Conservation (phyloP, 2,329 filamentous ascomycete species). For the Fusarium acutatum region DNA sequence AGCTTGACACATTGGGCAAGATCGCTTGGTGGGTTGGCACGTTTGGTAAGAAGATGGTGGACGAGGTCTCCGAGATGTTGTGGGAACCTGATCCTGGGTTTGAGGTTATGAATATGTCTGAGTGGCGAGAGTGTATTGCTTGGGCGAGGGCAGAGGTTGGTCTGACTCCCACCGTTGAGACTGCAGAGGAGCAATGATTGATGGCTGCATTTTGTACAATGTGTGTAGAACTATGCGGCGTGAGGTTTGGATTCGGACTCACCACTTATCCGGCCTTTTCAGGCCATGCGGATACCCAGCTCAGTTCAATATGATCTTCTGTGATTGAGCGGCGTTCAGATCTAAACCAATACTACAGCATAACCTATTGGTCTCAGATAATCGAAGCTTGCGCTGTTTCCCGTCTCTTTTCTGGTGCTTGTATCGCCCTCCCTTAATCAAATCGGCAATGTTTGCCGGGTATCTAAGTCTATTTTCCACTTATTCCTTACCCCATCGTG, state of each 20-base stretch:
- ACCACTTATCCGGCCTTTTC: background rate
- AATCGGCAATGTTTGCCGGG: conserved; percentile 4
- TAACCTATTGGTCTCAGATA: background rate
- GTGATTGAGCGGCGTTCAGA: background rate
- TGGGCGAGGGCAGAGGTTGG: conserved; percentile 36
- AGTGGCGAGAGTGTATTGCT: conserved; percentile 29
- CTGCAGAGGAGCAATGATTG: background rate
- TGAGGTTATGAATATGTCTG: conserved; percentile 1
- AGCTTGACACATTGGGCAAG: conserved; percentile 40
- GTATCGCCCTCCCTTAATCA: background rate
- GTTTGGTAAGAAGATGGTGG: conserved; percentile 34
- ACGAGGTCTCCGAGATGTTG: conserved; percentile 29
- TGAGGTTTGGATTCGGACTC: background rate
- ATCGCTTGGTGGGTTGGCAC: conserved; percentile 40
- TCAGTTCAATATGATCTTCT: background rate
- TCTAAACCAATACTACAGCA: background rate
- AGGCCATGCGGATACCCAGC: background rate
- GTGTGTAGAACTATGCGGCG: background rate
- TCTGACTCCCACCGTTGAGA: background rate
- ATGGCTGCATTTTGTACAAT: background rate
- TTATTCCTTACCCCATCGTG: conserved; percentile 73
- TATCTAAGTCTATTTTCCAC: conserved; percentile 22
- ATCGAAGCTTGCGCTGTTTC: background rate
- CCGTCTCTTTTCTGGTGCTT: background rate
- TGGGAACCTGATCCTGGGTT: background rate